These are phyloP conservation scores for Ilyonectria mors-panacis DNA, from an alignment of 2,329 filamentous ascomycete genomes.

Conservation along the genomic window DNA sequence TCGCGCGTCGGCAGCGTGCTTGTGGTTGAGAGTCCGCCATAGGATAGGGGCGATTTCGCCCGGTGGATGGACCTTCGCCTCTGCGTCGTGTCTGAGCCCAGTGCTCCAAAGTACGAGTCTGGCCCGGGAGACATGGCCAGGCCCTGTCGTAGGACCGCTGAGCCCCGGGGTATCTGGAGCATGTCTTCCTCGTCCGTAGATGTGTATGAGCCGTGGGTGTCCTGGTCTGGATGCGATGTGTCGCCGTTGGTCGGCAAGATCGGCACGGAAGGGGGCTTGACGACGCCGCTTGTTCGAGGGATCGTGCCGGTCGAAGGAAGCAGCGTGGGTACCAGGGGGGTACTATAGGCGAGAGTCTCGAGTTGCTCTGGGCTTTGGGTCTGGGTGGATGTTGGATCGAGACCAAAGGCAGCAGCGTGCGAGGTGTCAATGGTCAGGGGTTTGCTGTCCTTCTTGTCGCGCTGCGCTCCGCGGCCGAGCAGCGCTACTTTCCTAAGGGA, in stretches of 20 bases:
- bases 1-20: constrained; percentile 64
- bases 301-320: constrained; percentile 64
- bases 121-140: constrained; percentile 69
- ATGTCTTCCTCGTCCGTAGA: constrained; percentile 89
- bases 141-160: constrained; percentile 59
- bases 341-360: constrained; percentile 62
- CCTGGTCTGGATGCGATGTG: constrained; percentile 35
- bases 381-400: constrained; percentile 37
- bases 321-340: constrained; percentile 60
- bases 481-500: constrained; percentile 91
- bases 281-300: constrained; percentile 50
- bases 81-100: constrained; percentile 57
- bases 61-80: constrained; percentile 65
- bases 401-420: constrained; percentile 44
- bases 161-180: constrained; percentile 72
- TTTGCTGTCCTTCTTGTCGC: constrained; percentile 69
- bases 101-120: constrained; percentile 73
- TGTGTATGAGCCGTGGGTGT: constrained; percentile 51
- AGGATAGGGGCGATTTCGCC: constrained; percentile 73
- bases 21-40: constrained; percentile 65
- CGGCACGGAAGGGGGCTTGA: constrained; percentile 33
- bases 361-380: constrained; percentile 44
- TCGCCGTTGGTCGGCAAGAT: constrained; percentile 32
- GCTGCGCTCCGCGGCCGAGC: constrained; percentile 79
- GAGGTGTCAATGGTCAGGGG: constrained; percentile 60